Percentiles rank a stretch among this genome's conserved stretches.
These are phyloP conservation scores for Dactylellina cionopaga DNA, from an alignment of 2,329 filamentous ascomycete genomes.

Conservation along the genomic window DNA sequence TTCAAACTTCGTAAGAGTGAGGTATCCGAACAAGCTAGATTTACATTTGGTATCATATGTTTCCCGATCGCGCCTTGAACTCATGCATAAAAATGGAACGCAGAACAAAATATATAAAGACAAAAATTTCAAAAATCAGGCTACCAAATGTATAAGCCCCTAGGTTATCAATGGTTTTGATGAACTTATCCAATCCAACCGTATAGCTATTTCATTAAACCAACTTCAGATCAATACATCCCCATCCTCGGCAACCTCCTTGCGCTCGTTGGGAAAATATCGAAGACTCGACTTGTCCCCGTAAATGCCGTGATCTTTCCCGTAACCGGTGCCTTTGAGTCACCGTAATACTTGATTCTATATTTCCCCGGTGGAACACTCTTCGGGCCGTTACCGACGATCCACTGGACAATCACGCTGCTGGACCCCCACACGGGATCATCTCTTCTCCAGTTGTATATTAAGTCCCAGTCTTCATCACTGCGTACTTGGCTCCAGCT, in stretches of 20 bases:
- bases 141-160: too few relatives aligned
- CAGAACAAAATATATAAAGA: too few relatives aligned
- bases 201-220: not conserved
- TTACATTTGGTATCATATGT: slow-evolving; percentile 20
- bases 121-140: not conserved
- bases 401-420: slow-evolving; percentile 82
- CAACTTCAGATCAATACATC: slow-evolving; percentile 14
- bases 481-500: slow-evolving; percentile 75
- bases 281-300: slow-evolving; percentile 71
- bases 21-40: not conserved
- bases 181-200: too few relatives aligned
- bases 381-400: slow-evolving; percentile 71
- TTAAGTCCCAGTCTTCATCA: slow-evolving; percentile 83
- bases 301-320: slow-evolving; percentile 75
- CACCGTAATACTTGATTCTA: slow-evolving; percentile 83
- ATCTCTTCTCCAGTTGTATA: slow-evolving; percentile 81
- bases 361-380: slow-evolving; percentile 71
- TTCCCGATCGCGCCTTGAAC: slow-evolving; percentile 19
- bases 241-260: slow-evolving; percentile 42
- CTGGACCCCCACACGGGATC: slow-evolving; percentile 77
- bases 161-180: too few relatives aligned
- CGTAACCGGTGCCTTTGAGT: slow-evolving; percentile 73
- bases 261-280: slow-evolving; percentile 56
- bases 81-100: slow-evolving; percentile 32
- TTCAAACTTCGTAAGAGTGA: not conserved